Base-by-base conservation (phyloP, 257 asterid species). In the Echium plantagineum region DNA sequence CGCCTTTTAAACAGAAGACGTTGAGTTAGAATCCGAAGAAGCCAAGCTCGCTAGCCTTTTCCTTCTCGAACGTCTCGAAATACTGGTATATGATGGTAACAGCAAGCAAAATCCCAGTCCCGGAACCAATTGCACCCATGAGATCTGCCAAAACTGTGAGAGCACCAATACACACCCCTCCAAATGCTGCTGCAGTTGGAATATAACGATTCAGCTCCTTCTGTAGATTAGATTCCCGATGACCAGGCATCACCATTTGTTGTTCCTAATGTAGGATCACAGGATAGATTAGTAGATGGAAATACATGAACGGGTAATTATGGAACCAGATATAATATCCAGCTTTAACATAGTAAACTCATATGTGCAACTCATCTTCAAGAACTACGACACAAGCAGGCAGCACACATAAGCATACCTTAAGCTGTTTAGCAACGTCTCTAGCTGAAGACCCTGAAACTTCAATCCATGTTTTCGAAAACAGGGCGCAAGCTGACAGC, bases 211-310 rank as follows among this genome's bases (percentile, higher is more conserved):
- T 89, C 78, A 89, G 72, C 77, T 89, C 94, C 74, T 85, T 89
- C 71, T 89, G 86, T 65, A 89, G 64, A 65, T 89, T 89, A 2
- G 96, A 83, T 52, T 89, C 96, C 65, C 96, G 70, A 48, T 89
- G 95, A 49, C 96, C 96, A 1, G 95, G 95, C 96, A 89, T 89
- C 73, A 89, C 96, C 95, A 89, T 85, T 85, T 89, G 96, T 85
- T 89, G 96, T 63, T 89, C 96, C 96, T 89, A 78, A 38, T 66
- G 54, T 21, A 53, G 35, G 7, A 58, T 24, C 9, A 20, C 20
- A 4, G 19, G 35, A 30, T 42, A 55, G 24, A 9, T 66, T 10
- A 48, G n/a, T 10, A 48, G n/a, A 49, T 18, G 18, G n/a, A 20
- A 5, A 55, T 12, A 26, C 26, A 57, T 5, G 60, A 18, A 6